Base-by-base conservation (phyloP, 306 rosid species). In the Fagus crenata region DNA sequence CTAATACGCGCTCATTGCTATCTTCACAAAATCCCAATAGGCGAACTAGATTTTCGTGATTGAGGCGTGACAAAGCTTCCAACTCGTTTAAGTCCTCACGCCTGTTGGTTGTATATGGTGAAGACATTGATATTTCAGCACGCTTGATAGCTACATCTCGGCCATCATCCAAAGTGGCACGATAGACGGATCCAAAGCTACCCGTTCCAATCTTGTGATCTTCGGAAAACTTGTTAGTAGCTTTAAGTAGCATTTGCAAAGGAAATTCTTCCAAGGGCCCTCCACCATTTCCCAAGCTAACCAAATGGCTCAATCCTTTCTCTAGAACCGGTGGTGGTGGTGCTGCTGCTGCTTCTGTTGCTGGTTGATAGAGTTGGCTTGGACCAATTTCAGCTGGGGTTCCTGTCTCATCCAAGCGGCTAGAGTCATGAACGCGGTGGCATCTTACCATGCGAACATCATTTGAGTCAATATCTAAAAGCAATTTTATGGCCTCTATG, bases 101-200 rank as follows among this genome's bases (percentile, higher is more conserved):
- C 74, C n/a, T n/a, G n/a, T 63, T 90, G 61, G 91, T 76, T 9
- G 69, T 85, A 18, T 60, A 79, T 15, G 77, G 74, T 6, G 88
- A 70, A 7, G 81, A 64, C n/a, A 83, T 17, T 0, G 89, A 83
- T 15, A 76, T 56, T 32, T 95, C 98, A 0, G 97, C 98, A 60
- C 98, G 83, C 74, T 95, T 95, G 51, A 95, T 81, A 22, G 98
- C 98, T 2, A 95, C 92, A 85, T 95, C 90, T 17, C 88, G 85
- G 3, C 93, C 92, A 5, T 88, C 93, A 2, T 81, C 86, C 0
- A 95, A 81, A 36, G 73, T 90, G 6, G 89, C 97, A 13, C 33
- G 89, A 37, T 95, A 95, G 35, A 95, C 97, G 0, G 91, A 85
- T 12, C 97, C 98, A 37, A 89, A 95, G 73, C 97, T 90, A 3